phyloP scores from a whole-genome alignment of 495 filamentous ascomycete genomes.

The Xylaria castorea region DNA sequence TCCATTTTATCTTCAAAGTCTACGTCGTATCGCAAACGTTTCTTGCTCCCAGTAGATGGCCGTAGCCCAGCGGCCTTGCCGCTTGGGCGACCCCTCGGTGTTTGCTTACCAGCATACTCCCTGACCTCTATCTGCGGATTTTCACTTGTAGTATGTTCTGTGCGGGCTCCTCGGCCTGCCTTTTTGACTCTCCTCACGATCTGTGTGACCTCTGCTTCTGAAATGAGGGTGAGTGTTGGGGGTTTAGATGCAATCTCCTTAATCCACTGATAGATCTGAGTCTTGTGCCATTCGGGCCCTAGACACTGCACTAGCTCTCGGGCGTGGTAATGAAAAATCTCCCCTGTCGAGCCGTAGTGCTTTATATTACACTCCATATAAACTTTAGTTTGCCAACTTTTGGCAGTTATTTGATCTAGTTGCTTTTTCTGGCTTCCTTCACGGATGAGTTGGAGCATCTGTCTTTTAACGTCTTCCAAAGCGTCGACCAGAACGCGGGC shows the following conservation, averaged over 20 bases:
- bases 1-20: constrained; percentile 43
- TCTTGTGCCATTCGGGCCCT: constrained; percentile 40
- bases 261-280: constrained; percentile 39
- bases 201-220: constrained; percentile 36
- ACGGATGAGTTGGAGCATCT: constrained; percentile 25
- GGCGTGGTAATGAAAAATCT: constrained; percentile 45
- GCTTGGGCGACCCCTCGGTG: constrained; percentile 35
- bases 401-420: constrained; percentile 30
- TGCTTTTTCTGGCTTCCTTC: constrained; percentile 37
- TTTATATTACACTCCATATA: constrained; percentile 45
- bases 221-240: constrained; percentile 32
- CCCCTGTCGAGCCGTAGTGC: constrained; percentile 30
- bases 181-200: constrained; percentile 42
- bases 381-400: constrained; percentile 35
- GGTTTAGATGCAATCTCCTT: constrained; percentile 29
- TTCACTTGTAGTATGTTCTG: constrained; percentile 33
- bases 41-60: constrained; percentile 41
- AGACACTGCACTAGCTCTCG: constrained; percentile 39
- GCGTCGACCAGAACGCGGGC: constrained; percentile 29
- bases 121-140: constrained; percentile 23
- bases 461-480: constrained; percentile 30
- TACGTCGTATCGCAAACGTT: constrained; percentile 38
- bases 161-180: background rate
- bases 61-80: constrained; percentile 47
- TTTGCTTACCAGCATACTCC: constrained; percentile 29